Evolutionary conservation across 768 basidiomycete species (phyloP).

Genomic region (Imleria badia): DNA sequence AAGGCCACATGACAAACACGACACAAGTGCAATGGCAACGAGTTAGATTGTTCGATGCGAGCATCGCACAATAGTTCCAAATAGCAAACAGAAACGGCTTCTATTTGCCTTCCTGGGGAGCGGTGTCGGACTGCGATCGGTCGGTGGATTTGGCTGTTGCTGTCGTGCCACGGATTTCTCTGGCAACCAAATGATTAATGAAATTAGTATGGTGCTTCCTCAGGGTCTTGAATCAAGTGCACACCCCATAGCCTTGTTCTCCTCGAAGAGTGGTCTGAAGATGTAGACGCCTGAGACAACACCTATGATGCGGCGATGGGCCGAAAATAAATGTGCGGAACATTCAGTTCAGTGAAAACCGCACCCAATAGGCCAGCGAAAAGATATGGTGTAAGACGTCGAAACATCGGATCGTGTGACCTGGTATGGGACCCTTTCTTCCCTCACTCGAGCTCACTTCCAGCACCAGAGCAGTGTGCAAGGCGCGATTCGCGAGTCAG

Average conservation of each 20-base stretch:
- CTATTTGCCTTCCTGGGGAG: constrained; percentile 13
- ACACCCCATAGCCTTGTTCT: constrained; percentile 13
- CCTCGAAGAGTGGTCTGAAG: constrained; percentile 51
- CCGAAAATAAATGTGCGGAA: constrained; percentile 1
- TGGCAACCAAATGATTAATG: constrained; percentile 4
- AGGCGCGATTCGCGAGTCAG: neutral
- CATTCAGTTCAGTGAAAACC: neutral
- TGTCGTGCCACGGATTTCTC: constrained; percentile 6
- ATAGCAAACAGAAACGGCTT: neutral
- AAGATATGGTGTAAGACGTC: constrained; percentile 48
- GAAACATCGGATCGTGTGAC: constrained; percentile 26
- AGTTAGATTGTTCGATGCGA: neutral
- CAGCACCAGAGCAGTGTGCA: neutral
- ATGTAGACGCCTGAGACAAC: constrained; percentile 64
- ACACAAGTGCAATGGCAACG: neutral
- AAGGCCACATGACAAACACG: constrained; percentile 12
- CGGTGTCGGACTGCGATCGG: neutral
- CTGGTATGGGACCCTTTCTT: neutral
- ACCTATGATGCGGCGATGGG: constrained; percentile 38
- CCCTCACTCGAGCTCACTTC: neutral
- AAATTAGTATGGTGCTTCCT: neutral
- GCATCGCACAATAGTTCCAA: neutral
- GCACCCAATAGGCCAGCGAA: constrained; percentile 60
- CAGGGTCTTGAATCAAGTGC: neutral
- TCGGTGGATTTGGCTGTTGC: constrained; percentile 1